Evolutionary conservation across 192 early-diverging fungal genomes (phyloP), one percentile per base, ranked within the genome.

Genomic region (Coemansia sp.): DNA sequence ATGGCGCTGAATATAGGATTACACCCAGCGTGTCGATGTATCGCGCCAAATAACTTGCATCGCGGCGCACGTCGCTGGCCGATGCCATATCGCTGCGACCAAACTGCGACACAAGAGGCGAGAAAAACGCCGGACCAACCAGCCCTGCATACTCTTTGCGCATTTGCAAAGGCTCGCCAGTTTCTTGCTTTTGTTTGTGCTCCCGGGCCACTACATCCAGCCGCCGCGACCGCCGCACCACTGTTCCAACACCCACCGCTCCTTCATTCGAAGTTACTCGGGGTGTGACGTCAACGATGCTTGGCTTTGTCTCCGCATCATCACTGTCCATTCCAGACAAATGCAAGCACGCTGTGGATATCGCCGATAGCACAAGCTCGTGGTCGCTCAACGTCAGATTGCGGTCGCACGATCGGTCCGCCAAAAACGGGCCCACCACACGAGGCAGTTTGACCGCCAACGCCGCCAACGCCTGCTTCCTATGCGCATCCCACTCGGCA

Each of bases 51-150:
- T 69, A 65, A 6, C 48, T 42, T 11, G 55, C 65, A 17, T 75
- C 69, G 15, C 60, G 48, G 3, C 78, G 68, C 17, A 81, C 22
- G 22, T 81, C 78, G 25, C 54, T 63, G 4, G 59, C 28, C 10
- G 58, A 47, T 14, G 65, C 34, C 69, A 66, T 68, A 59, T 81
- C 72, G 59, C 72, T 75, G 10, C 53, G 52, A 10, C 68, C 78
- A 28, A 65, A 81, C 66, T 81, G 78, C 28, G 65, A 40, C 20
- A 81, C 49, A 19, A 81, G 73, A 25, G 78, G 78, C 28, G 74
- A 81, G 65, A 71, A 81, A 25, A 81, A 75, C 17, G 62, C 52
- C 5, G 78, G 78, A 2, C 68, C 78, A 1, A 72, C 68, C 8
- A 65, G 59, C 19, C 61, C 62, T 20, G 64, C 63, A 50, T 64